Conservation (phyloP, 176 grass and related monocot species). For the Oryza officinalis region DNA sequence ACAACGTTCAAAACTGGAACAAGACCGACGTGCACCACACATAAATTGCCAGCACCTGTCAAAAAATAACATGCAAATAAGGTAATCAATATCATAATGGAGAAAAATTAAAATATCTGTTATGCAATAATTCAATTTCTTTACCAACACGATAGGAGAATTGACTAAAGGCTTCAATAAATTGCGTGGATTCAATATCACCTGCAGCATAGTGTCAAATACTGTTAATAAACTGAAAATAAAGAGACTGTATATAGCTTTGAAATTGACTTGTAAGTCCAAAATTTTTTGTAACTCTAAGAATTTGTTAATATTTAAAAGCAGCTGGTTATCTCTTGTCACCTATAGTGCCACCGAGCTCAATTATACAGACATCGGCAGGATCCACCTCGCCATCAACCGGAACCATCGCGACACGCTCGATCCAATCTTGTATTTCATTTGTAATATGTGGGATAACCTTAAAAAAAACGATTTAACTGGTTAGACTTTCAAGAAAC, state of each 20-base stretch:
- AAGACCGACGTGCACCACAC: slow-evolving; percentile 62
- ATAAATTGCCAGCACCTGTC: slow-evolving; percentile 54
- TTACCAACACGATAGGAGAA: slow-evolving; percentile 61
- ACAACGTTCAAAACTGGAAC: slow-evolving; percentile 59
- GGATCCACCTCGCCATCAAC: slow-evolving; percentile 52
- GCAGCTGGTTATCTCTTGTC: neutral
- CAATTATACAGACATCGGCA: slow-evolving; percentile 48
- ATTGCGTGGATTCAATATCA: slow-evolving; percentile 61
- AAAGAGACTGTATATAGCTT: slow-evolving; percentile 21
- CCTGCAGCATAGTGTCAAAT: slow-evolving; percentile 41
- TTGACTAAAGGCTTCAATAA: slow-evolving; percentile 60
- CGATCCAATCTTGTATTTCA: slow-evolving; percentile 64
- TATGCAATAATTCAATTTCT: neutral
- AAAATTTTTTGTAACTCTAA: too few species aligned
- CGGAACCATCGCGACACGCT: slow-evolving; percentile 43
- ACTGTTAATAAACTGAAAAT: slow-evolving; percentile 19
- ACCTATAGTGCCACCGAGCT: slow-evolving; percentile 60
- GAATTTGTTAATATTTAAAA: neutral
- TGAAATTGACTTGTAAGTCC: slow-evolving; percentile 25
- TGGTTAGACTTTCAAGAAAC: neutral
- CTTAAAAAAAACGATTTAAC: slow-evolving; percentile 19
- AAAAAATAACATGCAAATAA: neutral
- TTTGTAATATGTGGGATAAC: slow-evolving; percentile 53
- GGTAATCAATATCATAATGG: neutral
- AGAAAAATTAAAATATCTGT: neutral